Conservation (phyloP, 441 rosid species). For the Monsonia emarginata region DNA sequence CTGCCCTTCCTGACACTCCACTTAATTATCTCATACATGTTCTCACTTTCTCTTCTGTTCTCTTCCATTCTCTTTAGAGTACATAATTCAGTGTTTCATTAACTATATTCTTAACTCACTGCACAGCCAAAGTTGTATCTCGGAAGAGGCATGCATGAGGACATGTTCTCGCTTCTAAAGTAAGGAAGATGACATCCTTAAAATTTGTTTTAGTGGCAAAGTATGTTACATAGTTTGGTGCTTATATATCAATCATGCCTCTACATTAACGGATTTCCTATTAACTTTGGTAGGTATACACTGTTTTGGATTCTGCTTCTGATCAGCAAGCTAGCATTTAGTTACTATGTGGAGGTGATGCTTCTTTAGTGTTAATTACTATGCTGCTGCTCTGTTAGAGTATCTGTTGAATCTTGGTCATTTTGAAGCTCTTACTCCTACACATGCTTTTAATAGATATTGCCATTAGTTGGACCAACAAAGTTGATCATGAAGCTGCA, state of each 20-base stretch:
- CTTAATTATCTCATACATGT: neutral
- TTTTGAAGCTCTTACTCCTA: constrained; percentile 4
- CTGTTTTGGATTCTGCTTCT: constrained; percentile 83
- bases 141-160: constrained; percentile 99
- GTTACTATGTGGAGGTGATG: constrained; percentile 92
- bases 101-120: neutral
- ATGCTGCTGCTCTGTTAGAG: neutral
- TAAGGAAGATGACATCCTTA: constrained; percentile 30
- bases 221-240: neutral
- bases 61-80: neutral
- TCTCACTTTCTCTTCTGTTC: neutral
- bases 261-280: too few species aligned
- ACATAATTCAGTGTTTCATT: constrained; percentile 3
- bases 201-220: neutral
- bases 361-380: constrained; percentile 11
- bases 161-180: constrained; percentile 71
- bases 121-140: constrained; percentile 79
- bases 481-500: constrained; percentile 59
- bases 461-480: constrained; percentile 72
- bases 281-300: constrained; percentile 59
- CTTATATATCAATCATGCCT: neutral
- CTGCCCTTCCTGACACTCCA: neutral
- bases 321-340: constrained; percentile 86
- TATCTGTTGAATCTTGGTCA: neutral
- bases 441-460: constrained; percentile 41